phyloP scores from a whole-genome alignment of 371 early-diverging fungal species.

The Spraguea lophii region DNA sequence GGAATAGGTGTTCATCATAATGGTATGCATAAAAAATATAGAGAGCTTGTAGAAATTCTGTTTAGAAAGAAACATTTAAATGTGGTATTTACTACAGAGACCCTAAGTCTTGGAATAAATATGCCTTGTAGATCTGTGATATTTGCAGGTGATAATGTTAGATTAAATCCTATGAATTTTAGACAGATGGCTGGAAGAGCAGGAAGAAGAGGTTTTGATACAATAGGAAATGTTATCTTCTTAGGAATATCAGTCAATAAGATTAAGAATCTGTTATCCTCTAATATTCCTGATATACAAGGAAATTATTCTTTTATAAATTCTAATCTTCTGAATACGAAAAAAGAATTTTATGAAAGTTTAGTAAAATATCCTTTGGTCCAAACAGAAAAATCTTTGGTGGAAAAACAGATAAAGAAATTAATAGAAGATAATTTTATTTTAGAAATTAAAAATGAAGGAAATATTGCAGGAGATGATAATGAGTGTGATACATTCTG shows the following conservation, averaged over 20 bases:
- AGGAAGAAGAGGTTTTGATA: slow-evolving; percentile 51
- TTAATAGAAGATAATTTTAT: background rate
- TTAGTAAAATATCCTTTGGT: too few relatives aligned
- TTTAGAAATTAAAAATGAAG: too few relatives aligned
- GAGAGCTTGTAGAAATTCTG: slow-evolving; percentile 47
- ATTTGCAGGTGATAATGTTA: slow-evolving; percentile 48
- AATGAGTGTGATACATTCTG: too few relatives aligned
- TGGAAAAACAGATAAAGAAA: background rate
- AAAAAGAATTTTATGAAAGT: background rate
- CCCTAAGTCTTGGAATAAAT: slow-evolving; percentile 50
- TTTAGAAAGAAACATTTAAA: slow-evolving; percentile 48
- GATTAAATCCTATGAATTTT: slow-evolving; percentile 48
- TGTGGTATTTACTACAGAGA: slow-evolving; percentile 51
- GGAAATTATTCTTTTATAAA: slow-evolving; percentile 48
- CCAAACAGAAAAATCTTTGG: background rate
- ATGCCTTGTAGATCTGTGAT: slow-evolving; percentile 50
- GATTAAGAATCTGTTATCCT: slow-evolving; percentile 44
- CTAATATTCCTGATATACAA: slow-evolving; percentile 47
- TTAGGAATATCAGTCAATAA: slow-evolving; percentile 37
- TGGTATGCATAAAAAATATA: slow-evolving; percentile 47
- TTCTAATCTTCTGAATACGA: slow-evolving; percentile 32
- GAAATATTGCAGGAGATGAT: too few relatives aligned
- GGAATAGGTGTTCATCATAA: slow-evolving; percentile 52
- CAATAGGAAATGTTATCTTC: slow-evolving; percentile 50
- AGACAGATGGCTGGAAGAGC: slow-evolving; percentile 51